Conservation (phyloP, 73 alveolate genomes). For the Symbiodinium natans region DNA sequence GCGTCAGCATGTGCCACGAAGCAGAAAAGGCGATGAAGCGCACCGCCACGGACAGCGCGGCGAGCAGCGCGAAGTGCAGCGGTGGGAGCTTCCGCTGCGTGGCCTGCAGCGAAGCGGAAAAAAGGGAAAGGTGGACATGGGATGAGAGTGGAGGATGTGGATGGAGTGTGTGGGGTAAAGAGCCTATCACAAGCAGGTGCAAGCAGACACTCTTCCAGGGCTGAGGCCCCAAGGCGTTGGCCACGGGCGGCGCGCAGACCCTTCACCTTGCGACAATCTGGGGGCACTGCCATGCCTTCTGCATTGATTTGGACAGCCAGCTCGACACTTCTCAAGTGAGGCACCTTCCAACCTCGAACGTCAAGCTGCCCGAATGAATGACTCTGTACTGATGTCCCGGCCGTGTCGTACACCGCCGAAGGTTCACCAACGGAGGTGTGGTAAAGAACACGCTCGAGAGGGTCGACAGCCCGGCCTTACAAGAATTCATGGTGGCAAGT, state of each 20-base stretch:
- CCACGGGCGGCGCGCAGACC: slow-evolving; percentile 71
- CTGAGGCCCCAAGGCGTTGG: slow-evolving; percentile 69
- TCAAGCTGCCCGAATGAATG: not conserved
- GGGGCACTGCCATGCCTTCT: too few relatives aligned
- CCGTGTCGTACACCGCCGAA: slow-evolving; percentile 89
- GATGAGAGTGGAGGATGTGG: not conserved
- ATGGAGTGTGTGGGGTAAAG: not conserved
- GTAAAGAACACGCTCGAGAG: slow-evolving; percentile 67
- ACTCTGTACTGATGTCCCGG: not conserved
- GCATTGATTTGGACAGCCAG: too few relatives aligned
- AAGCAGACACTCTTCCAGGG: not conserved
- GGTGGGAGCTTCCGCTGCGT: slow-evolving; percentile 59
- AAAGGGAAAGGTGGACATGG: not conserved
- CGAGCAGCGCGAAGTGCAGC: slow-evolving; percentile 83
- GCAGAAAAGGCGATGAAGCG: not conserved
- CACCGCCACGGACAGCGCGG: slow-evolving; percentile 69
- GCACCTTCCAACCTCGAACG: too few relatives aligned
- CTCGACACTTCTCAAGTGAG: too few relatives aligned
- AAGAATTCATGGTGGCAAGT: too few relatives aligned
- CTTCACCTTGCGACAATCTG: slow-evolving; percentile 20
- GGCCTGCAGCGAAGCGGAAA: not conserved
- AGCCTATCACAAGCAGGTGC: not conserved
- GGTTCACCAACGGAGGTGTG: slow-evolving; percentile 86
- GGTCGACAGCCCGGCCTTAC: slow-evolving; percentile 55
- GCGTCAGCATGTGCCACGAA: not conserved